Evolutionary conservation across 2,329 filamentous ascomycete species (phyloP), one percentile per base, ranked within the genome.

Genomic region (Alternaria rosae): DNA sequence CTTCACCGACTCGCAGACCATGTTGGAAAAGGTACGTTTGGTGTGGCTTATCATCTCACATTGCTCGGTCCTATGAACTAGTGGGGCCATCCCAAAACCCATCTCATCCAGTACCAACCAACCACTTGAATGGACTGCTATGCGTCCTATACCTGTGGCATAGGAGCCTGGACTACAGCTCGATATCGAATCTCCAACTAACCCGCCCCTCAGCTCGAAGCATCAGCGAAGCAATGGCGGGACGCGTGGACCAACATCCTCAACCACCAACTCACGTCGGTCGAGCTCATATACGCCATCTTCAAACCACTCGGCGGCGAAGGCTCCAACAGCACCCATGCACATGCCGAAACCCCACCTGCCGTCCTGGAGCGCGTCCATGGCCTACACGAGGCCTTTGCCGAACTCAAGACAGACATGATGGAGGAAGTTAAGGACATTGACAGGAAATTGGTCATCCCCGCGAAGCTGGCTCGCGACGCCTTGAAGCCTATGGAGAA

Each of bases 181-280:
- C 9, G 52, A n/a, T 13, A 20, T 25, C 23, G 15, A n/a, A 21
- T 25, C 35, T 25, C 13, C 13, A 17, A 45, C 57, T 56, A 32
- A 62, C 60, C 21, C 12, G 17, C 20, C 26, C 9, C 48, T 54
- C 68, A 94, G 91, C 87, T 95, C 70, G 87, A 93, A 69, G 90
- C 92, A 67, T 89, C 90, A 64, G 88, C 90, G 38, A 91, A 89
- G 78, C 84, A 88, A 75, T 95, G 92, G 89, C 88, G 90, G 73
- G 91, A 94, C 72, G 86, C 90, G 11, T 96, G 92, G 92, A 85
- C 89, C 7, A 86, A 88, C 61, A 89, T 94, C 67, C 85, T 92
- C 59, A 85, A 85, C 59, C 85, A 89, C 61, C 92, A 94, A 76
- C 84, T 90, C 62, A 86, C 87, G 43, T 84, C 91, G 61, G 82